Conservation (phyloP, 2,329 filamentous ascomycete genomes). For the Neopestalotiopsis sp. region DNA sequence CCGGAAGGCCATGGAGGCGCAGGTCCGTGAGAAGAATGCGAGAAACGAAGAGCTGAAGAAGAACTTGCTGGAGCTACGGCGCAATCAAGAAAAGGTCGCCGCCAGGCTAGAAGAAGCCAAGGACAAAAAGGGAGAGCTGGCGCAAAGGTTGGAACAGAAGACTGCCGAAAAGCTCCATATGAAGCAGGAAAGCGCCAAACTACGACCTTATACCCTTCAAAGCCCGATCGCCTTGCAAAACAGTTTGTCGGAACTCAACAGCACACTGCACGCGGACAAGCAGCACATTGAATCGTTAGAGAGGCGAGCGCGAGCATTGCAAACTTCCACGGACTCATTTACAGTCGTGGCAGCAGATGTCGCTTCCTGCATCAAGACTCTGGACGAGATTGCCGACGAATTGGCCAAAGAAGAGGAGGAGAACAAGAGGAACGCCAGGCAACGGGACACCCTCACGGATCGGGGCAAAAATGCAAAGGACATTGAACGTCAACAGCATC, state of each 20-base stretch:
- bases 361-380: conserved; percentile 82
- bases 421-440: conserved; percentile 76
- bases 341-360: conserved; percentile 84
- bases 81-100: conserved; percentile 82
- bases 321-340: conserved; percentile 92
- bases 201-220: conserved; percentile 90
- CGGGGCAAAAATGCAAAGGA: conserved; percentile 88
- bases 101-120: conserved; percentile 84
- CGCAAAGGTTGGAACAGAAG: conserved; percentile 73
- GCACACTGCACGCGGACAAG: conserved; percentile 79
- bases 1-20: conserved; percentile 78
- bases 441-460: conserved; percentile 86
- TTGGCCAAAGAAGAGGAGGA: conserved; percentile 92
- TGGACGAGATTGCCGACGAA: conserved; percentile 87
- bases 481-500: conserved; percentile 84
- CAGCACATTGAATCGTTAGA: conserved; percentile 87
- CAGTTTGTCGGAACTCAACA: conserved; percentile 80
- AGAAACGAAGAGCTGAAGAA: conserved; percentile 88
- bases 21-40: conserved; percentile 83
- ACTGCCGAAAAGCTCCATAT: conserved; percentile 72
- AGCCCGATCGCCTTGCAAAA: conserved; percentile 84
- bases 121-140: conserved; percentile 78
- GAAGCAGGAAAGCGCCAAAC: conserved; percentile 85
- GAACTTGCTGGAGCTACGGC: conserved; percentile 78
- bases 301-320: conserved; percentile 83